Base-by-base conservation (phyloP, 2,329 filamentous ascomycete genomes). In the Calonectria crousiana region DNA sequence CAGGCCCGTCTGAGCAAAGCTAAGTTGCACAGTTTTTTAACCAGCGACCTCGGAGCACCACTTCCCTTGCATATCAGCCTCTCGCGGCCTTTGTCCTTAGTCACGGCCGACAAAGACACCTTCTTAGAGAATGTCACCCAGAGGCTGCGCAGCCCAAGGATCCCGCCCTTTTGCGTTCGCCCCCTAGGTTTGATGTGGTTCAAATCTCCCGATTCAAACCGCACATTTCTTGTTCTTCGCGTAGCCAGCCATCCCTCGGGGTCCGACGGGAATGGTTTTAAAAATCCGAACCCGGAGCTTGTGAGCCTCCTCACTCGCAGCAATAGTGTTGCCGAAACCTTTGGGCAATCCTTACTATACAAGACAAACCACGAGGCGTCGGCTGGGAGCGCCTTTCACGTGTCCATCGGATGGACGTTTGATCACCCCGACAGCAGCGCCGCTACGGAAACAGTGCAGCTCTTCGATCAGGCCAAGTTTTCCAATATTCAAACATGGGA, bases 31-130 rank as follows among this genome's bases (percentile, higher is more conserved):
- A 93, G 90, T 76, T 92, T 97, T 74, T 87, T 98, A 8, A 91
- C 90, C 52, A 97, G 93, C 76, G 94, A 97, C 73, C 90, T 98
- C 0, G 94, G 92, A 72, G 92, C 92, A 8, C 92, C 94, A 6
- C 87, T 95, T 65, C 96, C 96, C 4, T 89, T 99, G 60, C 97
- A 99, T 84, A 92, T 99, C 81, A 98, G 95, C 78, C 89, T 99
- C 9, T 98, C 97, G 10, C 90, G 95, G 8, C 94, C 97, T 0
- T 87, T 98, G 66, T 90, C 92, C 16, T 90, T 99, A 38, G 87
- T 88, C 62, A 95, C 94, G 0, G 88, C 92, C n/a, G 89, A 93
- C 76, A 95, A 95, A 78, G 91, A 93, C 34, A 78, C 77, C 0
- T 98, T 98, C 81, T 86, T 94, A 6, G 84, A 89, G 6, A 84